Base-by-base conservation (phyloP, 2,329 filamentous ascomycete genomes). In the Allantophomopsis lycopodina region DNA sequence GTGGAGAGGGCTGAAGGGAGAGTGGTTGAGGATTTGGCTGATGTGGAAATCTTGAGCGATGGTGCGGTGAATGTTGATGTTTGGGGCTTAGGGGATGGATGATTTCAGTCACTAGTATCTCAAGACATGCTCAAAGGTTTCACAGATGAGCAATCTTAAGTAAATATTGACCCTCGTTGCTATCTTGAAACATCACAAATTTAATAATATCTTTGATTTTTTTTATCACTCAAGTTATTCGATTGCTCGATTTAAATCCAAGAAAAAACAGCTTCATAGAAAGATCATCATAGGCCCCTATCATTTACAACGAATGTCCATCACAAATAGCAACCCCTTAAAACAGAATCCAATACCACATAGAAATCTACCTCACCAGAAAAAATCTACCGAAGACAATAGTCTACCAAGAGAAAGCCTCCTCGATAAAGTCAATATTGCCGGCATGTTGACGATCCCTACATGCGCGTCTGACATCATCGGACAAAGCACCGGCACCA, bases 401-500 rank as follows among this genome's bases (percentile, higher is more conserved):
- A 12, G 32, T 41, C 49, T 61, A 76, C 72, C 72, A 76, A 34
- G 69, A 71, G 61, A 88, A 89, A 4, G 80, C 79, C 58, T 88
- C 82, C 60, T 89, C 83, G 44, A 83, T 70, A 57, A 88, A 86
- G 53, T 88, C 83, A 40, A 88, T 76, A 43, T 75, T 74, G 46
- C 74, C 76, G 36, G 68, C 60, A 46, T 76, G 68, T 55, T 83
- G 76, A 48, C 76, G 68, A 38, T 66, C 66, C 43, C 83, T 68
- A 35, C 83, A 78, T 11, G 77, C 77, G 39, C 67, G 64, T 39
- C 83, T 66, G 32, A 88, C 80, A 59, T 87, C 82, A 50, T 89
- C 83, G 45, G 78, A 80, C 39, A 89, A 63, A 10, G 73, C 69
- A 39, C 83, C 83, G 4, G 79, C 79, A 12, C 83, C 83, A 51